Conservation (phyloP, 352 stramenopile genomes). For the Globisporangium spinosum region DNA sequence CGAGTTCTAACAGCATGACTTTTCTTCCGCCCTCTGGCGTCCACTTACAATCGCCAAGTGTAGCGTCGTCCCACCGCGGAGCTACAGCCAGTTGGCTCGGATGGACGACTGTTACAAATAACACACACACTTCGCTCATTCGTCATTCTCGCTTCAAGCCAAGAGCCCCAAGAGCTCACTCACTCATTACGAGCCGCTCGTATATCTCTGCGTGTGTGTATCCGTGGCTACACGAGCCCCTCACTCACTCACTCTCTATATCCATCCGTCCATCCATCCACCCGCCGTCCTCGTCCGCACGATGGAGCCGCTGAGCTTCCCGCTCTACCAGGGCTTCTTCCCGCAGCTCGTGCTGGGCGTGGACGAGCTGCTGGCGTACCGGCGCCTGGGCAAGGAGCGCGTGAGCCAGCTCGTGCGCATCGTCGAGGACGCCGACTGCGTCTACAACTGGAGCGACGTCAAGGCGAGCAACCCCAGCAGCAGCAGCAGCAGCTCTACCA, state of each 20-base stretch:
- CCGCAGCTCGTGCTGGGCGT: constrained; percentile 65
- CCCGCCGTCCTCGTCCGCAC: no score
- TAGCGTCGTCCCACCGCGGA: not conserved
- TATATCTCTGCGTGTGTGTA: not conserved
- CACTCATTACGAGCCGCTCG: not conserved
- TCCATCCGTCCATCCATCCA: not conserved
- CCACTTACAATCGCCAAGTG: constrained; percentile 1
- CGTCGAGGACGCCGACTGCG: constrained; percentile 70
- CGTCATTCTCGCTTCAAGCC: not conserved
- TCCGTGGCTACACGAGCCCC: not conserved
- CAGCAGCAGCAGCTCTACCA: not conserved
- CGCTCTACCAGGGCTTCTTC: constrained; percentile 79
- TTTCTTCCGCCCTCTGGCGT: constrained; percentile 1
- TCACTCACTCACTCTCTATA: not conserved
- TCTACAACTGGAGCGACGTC: constrained; percentile 61
- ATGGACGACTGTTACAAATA: not conserved
- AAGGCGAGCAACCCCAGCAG: constrained; percentile 15
- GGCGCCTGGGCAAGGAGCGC: constrained; percentile 70
- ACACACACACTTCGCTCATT: not conserved
- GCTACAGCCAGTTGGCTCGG: constrained; percentile 1
- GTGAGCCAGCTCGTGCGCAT: constrained; percentile 72
- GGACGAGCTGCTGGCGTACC: constrained; percentile 74
- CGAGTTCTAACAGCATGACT: not conserved
- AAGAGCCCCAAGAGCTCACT: not conserved
- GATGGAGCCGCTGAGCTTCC: constrained; percentile 49